These are phyloP conservation scores for Aspergillus kassunensis DNA, from an alignment of 495 filamentous ascomycete genomes.

Conservation along the genomic window DNA sequence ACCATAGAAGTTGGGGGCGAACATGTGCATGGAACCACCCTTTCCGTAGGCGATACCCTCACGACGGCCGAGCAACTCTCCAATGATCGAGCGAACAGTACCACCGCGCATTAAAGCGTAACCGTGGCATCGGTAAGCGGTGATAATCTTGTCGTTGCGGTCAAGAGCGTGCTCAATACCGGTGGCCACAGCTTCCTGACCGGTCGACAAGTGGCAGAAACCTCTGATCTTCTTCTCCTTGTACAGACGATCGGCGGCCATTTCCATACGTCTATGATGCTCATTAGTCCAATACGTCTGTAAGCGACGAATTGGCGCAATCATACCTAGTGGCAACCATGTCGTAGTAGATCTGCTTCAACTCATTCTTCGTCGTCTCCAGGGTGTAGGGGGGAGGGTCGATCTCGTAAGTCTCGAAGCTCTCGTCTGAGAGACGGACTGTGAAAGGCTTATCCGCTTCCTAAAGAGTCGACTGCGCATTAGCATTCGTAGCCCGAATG, in stretches of 20 bases:
- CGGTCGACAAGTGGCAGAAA: slow-evolving; percentile 97
- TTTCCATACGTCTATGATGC: slow-evolving; percentile 89
- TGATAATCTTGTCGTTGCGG: slow-evolving; percentile 90
- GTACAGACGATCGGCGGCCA: slow-evolving; percentile 96
- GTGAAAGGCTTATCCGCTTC: slow-evolving; percentile 93
- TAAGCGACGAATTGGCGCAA: neutral
- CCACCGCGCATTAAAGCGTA: slow-evolving; percentile 96
- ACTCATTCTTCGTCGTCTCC: slow-evolving; percentile 89
- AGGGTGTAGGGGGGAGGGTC: slow-evolving; percentile 91
- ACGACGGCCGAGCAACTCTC: slow-evolving; percentile 89
- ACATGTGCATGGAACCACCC: slow-evolving; percentile 99
- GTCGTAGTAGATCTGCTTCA: slow-evolving; percentile 98
- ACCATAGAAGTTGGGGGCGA: slow-evolving; percentile 94
- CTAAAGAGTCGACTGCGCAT: slow-evolving; percentile 42
- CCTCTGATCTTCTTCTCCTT: slow-evolving; percentile 99
- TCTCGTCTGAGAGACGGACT: slow-evolving; percentile 89
- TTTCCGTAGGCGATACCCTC: slow-evolving; percentile 98
- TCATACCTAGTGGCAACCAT: slow-evolving; percentile 89
- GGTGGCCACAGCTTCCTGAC: slow-evolving; percentile 94
- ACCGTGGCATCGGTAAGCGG: slow-evolving; percentile 97
- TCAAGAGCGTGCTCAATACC: slow-evolving; percentile 96
- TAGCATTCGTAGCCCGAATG: slow-evolving; percentile 19
- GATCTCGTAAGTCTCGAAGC: slow-evolving; percentile 98
- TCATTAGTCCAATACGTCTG: no score
- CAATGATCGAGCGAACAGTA: slow-evolving; percentile 88